phyloP scores from a whole-genome alignment of 2,329 filamentous ascomycete genomes.

The Teratosphaeria viscida region DNA sequence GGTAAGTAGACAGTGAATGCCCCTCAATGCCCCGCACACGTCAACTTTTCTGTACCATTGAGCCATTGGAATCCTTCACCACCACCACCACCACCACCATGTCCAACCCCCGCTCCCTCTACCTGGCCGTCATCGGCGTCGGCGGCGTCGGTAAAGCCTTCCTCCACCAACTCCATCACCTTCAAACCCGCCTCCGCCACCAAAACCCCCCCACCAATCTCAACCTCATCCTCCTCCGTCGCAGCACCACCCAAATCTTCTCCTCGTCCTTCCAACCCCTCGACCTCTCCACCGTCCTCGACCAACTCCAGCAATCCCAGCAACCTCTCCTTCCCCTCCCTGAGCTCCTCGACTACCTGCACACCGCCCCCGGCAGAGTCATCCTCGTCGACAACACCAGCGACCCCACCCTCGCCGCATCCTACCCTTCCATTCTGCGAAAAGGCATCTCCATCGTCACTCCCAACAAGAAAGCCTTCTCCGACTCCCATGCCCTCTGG shows the following conservation, averaged over 20 bases:
- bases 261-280: conserved; percentile 61
- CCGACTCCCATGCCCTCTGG: conserved; percentile 70
- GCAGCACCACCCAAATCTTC: conserved; percentile 73
- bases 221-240: conserved; percentile 74
- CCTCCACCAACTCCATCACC: conserved; percentile 64
- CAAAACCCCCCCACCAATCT: conserved; percentile 39
- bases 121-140: conserved; percentile 49
- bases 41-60: not conserved
- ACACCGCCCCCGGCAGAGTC: conserved; percentile 63
- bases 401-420: conserved; percentile 70
- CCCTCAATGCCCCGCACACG: not conserved
- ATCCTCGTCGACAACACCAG: conserved; percentile 94
- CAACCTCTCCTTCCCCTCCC: conserved; percentile 56
- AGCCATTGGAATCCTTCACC: not conserved
- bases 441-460: conserved; percentile 85
- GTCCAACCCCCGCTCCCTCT: conserved; percentile 34
- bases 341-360: conserved; percentile 67
- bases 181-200: conserved; percentile 49
- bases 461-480: conserved; percentile 98
- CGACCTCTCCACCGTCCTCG: conserved; percentile 49
- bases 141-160: conserved; percentile 91
- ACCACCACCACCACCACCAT: conserved; percentile 16
- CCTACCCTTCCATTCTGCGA: conserved; percentile 71
- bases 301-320: conserved; percentile 51
- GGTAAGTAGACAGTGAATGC: not conserved